phyloP scores from a whole-genome alignment of 129 eudicot genomes.

The Ambrosia artemisiifolia region DNA sequence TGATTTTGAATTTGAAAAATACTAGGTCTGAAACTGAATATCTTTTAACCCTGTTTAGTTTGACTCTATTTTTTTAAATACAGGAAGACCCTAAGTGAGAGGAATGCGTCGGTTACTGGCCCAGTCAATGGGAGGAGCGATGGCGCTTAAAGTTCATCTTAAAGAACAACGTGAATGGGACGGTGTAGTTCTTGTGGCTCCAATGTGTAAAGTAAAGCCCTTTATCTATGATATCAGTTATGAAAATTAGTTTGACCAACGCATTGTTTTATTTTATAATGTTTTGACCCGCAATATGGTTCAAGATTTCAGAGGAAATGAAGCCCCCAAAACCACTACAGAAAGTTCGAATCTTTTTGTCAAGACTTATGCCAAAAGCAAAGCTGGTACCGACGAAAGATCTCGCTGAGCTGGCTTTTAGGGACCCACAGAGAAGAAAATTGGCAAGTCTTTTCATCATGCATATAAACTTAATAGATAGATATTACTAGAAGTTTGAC shows the following conservation, averaged over 20 bases:
- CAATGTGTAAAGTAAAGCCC: slow-evolving; percentile 80
- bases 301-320: slow-evolving; percentile 89
- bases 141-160: slow-evolving; percentile 76
- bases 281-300: slow-evolving; percentile 30
- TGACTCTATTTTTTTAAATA: slow-evolving; percentile 9
- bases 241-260: background rate
- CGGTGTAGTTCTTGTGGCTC: slow-evolving; percentile 89
- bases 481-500: background rate
- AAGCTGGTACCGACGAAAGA: slow-evolving; percentile 80
- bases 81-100: slow-evolving; percentile 80
- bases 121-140: slow-evolving; percentile 97
- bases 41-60: background rate
- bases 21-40: background rate
- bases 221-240: slow-evolving; percentile 5
- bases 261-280: background rate
- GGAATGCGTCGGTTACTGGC: slow-evolving; percentile 84
- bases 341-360: slow-evolving; percentile 48
- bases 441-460: slow-evolving; percentile 40
- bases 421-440: slow-evolving; percentile 61
- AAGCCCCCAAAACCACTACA: slow-evolving; percentile 66
- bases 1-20: background rate
- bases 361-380: slow-evolving; percentile 66
- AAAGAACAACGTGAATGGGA: slow-evolving; percentile 83
- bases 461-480: background rate
- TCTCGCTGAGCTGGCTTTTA: slow-evolving; percentile 80